Base-by-base conservation (phyloP, 192 early-diverging fungal species). In the Geranomyces variabilis region DNA sequence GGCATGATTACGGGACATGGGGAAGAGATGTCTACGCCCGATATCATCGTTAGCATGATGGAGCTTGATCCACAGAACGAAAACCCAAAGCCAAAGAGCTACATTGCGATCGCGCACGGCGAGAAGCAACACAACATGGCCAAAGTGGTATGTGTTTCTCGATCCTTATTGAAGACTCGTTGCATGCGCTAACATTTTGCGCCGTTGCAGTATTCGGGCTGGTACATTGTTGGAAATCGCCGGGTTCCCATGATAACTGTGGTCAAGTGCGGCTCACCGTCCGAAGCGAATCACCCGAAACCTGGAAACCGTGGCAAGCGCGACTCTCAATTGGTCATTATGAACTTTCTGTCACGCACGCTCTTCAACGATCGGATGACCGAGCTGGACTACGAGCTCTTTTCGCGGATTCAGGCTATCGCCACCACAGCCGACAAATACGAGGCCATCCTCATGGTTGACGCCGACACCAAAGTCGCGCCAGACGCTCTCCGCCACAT, bases 321-420 rank as follows among this genome's bases (percentile, higher is more conserved):
- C 30, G 96, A 99, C 75, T 96, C 94, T 21, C 96, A 99, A 78
- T 83, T 99, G 63, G 87, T 98, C 63, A 78, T 98, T 63, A 96
- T 98, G 93, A 90, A 90, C 64, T 97, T 98, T 80, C 74, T 98
- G 73, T 88, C 88, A 75, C 90, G 91, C n/a, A 80, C 82, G 12
- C 83, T 84, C 22, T 86, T 87, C 80, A 88, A 95, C 69, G 95
- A 96, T 66, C 89, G 92, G 58, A 94, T 97, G 93, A 90, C 88
- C 0, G 81, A 90, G n/a, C 80, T 97, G 28, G 93, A 97, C 73
- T 93, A 90, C 79, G 93, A 97, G 56, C 57, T 97, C 49, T 94
- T 93, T 79, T 88, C 75, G 89, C 88, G 62, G 83, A 95, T 60
- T 86, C 92, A 67, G 79, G 84, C 48, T 10, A 69, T 96, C 70